Evolutionary conservation across 345 rosid genomes (phyloP).

Genomic region (Brassica nigra): DNA sequence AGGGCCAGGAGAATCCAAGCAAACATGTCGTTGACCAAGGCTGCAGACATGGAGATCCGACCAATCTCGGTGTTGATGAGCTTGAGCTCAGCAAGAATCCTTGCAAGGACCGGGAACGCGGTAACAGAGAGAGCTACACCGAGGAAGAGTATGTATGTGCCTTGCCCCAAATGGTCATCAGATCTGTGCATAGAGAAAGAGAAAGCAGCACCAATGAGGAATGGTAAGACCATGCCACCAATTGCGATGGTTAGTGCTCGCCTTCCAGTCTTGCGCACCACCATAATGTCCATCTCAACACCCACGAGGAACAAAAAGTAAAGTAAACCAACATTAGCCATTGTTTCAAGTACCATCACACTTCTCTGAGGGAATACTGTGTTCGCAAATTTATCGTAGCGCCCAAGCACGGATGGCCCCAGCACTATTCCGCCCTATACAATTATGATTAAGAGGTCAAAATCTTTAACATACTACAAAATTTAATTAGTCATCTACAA

Average conservation of each 20-base stretch:
- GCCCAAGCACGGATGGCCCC: constrained; percentile 86
- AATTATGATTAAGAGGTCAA: neutral
- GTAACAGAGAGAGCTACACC: constrained; percentile 95
- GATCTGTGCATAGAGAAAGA: constrained; percentile 48
- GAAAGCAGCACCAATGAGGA: constrained; percentile 56
- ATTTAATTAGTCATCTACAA: neutral
- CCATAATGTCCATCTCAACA: constrained; percentile 92
- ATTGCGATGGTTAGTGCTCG: constrained; percentile 64
- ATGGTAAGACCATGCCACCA: constrained; percentile 85
- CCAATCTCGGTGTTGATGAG: constrained; percentile 85
- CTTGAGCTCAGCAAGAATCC: constrained; percentile 89
- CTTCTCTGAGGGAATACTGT: constrained; percentile 73
- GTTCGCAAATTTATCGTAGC: constrained; percentile 41
- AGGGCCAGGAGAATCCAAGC: constrained; percentile 88
- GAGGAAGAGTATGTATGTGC: constrained; percentile 70
- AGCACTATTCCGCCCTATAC: constrained; percentile 78
- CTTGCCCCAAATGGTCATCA: constrained; percentile 32
- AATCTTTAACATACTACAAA: neutral
- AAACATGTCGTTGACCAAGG: constrained; percentile 84
- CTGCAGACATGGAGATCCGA: constrained; percentile 84
- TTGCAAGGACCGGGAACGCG: constrained; percentile 89
- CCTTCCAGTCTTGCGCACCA: constrained; percentile 63
- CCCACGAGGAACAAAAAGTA: constrained; percentile 90
- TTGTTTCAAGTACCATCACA: constrained; percentile 98
- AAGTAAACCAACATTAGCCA: constrained; percentile 91